Percentiles rank a stretch among this genome's conserved stretches.
Conservation (phyloP, 257 asterid species). For the Rauvolfia tetraphylla region DNA sequence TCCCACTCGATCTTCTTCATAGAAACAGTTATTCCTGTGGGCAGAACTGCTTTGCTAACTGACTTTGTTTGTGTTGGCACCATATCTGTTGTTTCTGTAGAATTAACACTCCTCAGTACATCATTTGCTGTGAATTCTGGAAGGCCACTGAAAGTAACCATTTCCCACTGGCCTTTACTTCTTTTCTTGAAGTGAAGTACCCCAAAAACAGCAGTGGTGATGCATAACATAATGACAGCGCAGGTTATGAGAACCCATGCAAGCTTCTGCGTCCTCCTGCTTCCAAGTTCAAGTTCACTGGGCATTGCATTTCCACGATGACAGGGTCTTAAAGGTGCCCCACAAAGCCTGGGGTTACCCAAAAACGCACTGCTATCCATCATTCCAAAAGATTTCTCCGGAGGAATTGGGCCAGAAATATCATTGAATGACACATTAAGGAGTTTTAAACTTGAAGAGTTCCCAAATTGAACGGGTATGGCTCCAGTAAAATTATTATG, state of each 20-base stretch:
- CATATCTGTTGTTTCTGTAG: constrained; percentile 30
- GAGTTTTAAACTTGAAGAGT: constrained; percentile 47
- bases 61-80: constrained; percentile 35
- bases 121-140: constrained; percentile 79
- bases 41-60: constrained; percentile 64
- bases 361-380: constrained; percentile 72
- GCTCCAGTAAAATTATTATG: constrained; percentile 60
- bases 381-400: constrained; percentile 31
- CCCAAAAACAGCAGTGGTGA: constrained; percentile 48
- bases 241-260: constrained; percentile 84
- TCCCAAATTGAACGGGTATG: constrained; percentile 51
- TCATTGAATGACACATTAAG: constrained; percentile 79
- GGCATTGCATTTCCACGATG: constrained; percentile 45
- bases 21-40: constrained; percentile 76
- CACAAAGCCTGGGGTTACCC: constrained; percentile 87
- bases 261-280: constrained; percentile 63
- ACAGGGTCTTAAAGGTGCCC: constrained; percentile 58
- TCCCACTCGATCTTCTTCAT: constrained; percentile 80
- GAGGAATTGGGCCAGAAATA: constrained; percentile 80
- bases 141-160: constrained; percentile 63
- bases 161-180: constrained; percentile 56
- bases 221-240: constrained; percentile 52
- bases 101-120: constrained; percentile 64
- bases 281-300: constrained; percentile 58
- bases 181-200: constrained; percentile 49